These are phyloP conservation scores for Pilatotrama ljubarskyi DNA, from an alignment of 768 basidiomycete genomes.

Conservation along the genomic window DNA sequence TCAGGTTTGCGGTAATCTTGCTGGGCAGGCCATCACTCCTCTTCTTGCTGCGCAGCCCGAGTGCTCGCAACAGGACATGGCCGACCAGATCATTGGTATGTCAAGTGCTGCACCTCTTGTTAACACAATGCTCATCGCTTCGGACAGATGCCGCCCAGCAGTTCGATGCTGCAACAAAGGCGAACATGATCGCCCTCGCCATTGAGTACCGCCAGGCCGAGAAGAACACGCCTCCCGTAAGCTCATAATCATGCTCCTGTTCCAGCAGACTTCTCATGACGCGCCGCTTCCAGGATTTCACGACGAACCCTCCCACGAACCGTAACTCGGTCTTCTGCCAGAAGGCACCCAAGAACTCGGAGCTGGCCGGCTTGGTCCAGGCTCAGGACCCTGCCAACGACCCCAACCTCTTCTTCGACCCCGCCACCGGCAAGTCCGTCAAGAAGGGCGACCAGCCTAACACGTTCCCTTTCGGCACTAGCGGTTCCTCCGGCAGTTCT, in stretches of 20 bases:
- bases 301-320: slow-evolving; percentile 47
- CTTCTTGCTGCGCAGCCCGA: slow-evolving; percentile 53
- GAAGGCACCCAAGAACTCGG: slow-evolving; percentile 35
- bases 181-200: slow-evolving; percentile 53
- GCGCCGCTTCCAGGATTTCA: slow-evolving; percentile 44
- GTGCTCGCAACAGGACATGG: slow-evolving; percentile 59
- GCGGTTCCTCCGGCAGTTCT: slow-evolving; percentile 8
- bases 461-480: slow-evolving; percentile 32
- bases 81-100: slow-evolving; percentile 57
- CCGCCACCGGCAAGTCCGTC: slow-evolving; percentile 38
- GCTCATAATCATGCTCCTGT: slow-evolving; percentile 10
- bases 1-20: slow-evolving; percentile 48
- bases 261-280: background rate
- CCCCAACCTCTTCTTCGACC: slow-evolving; percentile 35
- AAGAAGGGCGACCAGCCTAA: slow-evolving; percentile 45
- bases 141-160: slow-evolving; percentile 49
- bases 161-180: slow-evolving; percentile 50
- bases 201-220: slow-evolving; percentile 54
- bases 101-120: background rate
- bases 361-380: slow-evolving; percentile 39
- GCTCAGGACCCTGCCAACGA: slow-evolving; percentile 38
- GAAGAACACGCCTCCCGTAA: slow-evolving; percentile 61
- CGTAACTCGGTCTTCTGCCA: slow-evolving; percentile 54
- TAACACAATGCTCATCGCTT: background rate
- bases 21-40: slow-evolving; percentile 51